Evolutionary conservation across 306 rosid genomes (phyloP), one percentile per base, ranked within the genome.

Genomic region (Hylodesmum podocarpum): DNA sequence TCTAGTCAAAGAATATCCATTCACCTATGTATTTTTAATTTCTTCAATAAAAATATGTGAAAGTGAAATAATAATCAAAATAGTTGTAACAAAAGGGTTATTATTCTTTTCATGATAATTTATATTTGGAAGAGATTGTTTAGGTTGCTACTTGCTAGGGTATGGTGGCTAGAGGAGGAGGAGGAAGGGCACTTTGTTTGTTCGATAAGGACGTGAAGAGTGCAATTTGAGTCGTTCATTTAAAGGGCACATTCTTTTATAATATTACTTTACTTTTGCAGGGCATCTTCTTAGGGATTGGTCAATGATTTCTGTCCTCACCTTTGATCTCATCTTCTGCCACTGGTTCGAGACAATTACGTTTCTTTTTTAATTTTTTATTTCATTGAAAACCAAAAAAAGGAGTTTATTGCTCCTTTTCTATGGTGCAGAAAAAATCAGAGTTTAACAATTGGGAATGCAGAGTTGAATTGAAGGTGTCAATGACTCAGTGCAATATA

Each of bases 241-340:
- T 5, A 22, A 78, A 34, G 43, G 11, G 4, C 14, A 28, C 21
- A 28, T 12, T 24, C 14, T 58, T 58, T n/a, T n/a, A n/a, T 28
- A 28, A 28, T 76, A 19, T 8, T 34, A n/a, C 39, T 76, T 76
- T 8, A n/a, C n/a, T 36, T 25, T 15, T 50, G 7, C 11, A 53
- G 39, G 33, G 37, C 50, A 84, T 80, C 80, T 82, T 82, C 46
- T 53, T 70, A n/a, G 61, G 77, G 77, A 72, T 66, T 21, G 21
- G 67, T 65, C 82, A 53, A 55, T 43, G 70, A 59, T 63, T 78
- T n/a, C 61, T 72, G 75, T 75, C 37, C 50, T 19, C 43, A 24
- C 6, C 50, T 78, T 64, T 22, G 53, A 44, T 54, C 83, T 9
- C 74, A 27, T 8, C 16, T 15, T 19, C 27, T 29, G 1, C 28